Conservation (phyloP, 257 asterid genomes). For the Nicotiana undulata region DNA sequence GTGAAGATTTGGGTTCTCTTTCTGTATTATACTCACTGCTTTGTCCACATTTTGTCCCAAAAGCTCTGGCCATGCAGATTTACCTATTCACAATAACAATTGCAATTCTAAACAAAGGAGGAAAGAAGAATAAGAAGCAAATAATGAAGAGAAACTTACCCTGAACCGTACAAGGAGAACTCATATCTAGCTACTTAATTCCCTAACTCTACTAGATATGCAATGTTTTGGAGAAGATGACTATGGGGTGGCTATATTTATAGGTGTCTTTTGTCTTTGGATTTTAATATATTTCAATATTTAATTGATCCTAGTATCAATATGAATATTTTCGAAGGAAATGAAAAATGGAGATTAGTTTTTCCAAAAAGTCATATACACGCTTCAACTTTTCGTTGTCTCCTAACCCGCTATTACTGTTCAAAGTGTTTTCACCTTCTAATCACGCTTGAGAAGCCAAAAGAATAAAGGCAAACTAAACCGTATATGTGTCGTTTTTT, state of each 20-base stretch:
- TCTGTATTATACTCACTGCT: not conserved
- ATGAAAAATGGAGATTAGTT: not conserved
- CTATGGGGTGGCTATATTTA: not conserved
- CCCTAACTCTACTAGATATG: not conserved
- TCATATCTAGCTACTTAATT: not conserved
- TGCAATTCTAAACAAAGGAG: not conserved
- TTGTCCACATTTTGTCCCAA: not conserved
- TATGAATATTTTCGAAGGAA: not conserved
- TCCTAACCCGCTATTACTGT: not conserved
- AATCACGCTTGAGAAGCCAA: not conserved
- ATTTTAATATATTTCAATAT: not conserved
- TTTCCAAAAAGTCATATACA: not conserved
- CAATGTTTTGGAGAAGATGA: not conserved
- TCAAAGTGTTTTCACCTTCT: not conserved
- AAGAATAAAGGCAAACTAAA: not conserved
- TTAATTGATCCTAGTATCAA: not conserved
- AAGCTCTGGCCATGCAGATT: conserved; percentile 1
- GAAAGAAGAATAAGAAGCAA: not conserved
- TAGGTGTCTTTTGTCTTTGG: not conserved
- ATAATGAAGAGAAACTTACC: not conserved
- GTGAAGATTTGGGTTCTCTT: conserved; percentile 3
- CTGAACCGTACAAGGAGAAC: not conserved
- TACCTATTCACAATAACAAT: not conserved
- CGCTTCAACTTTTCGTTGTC: not conserved
- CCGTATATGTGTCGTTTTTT: not conserved